Evolutionary conservation across 2,329 filamentous ascomycete genomes (phyloP).

Genomic region (Davidsoniella australis): DNA sequence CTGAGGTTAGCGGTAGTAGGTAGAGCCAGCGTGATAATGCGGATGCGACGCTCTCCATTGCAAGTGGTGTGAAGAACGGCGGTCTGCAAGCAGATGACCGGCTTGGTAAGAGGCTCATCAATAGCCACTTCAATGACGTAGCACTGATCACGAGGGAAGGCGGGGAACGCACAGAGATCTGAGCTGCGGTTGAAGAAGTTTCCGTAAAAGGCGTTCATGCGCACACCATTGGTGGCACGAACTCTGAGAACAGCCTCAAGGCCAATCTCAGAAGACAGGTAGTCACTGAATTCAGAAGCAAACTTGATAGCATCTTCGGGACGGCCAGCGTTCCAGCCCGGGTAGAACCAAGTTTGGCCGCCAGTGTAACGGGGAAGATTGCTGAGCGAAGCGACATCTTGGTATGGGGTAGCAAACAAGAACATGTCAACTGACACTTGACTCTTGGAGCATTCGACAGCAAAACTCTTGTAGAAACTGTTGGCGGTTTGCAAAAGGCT

Average conservation of each 20-base stretch:
- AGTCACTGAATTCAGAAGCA: slow-evolving; percentile 89
- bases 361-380: slow-evolving; percentile 92
- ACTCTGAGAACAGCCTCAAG: slow-evolving; percentile 91
- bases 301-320: slow-evolving; percentile 96
- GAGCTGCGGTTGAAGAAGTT: slow-evolving; percentile 99
- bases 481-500: slow-evolving; percentile 76
- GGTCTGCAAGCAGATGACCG: slow-evolving; percentile 80
- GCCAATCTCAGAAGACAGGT: slow-evolving; percentile 89
- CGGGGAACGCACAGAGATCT: slow-evolving; percentile 92
- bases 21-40: slow-evolving; percentile 81
- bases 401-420: slow-evolving; percentile 86
- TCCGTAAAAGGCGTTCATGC: slow-evolving; percentile 96
- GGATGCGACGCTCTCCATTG: slow-evolving; percentile 88
- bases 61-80: slow-evolving; percentile 95
- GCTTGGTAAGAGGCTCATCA: slow-evolving; percentile 83
- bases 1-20: slow-evolving; percentile 83
- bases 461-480: slow-evolving; percentile 98
- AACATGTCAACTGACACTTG: slow-evolving; percentile 99
- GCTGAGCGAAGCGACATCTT: slow-evolving; percentile 90
- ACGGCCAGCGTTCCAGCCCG: slow-evolving; percentile 87
- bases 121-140: slow-evolving; percentile 98
- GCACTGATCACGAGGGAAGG: slow-evolving; percentile 90
- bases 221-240: slow-evolving; percentile 78
- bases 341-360: slow-evolving; percentile 97
- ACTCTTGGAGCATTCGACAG: slow-evolving; percentile 96